Evolutionary conservation across 805 yeast genomes (phyloP).

Genomic region (Nakazawaea sp.): DNA sequence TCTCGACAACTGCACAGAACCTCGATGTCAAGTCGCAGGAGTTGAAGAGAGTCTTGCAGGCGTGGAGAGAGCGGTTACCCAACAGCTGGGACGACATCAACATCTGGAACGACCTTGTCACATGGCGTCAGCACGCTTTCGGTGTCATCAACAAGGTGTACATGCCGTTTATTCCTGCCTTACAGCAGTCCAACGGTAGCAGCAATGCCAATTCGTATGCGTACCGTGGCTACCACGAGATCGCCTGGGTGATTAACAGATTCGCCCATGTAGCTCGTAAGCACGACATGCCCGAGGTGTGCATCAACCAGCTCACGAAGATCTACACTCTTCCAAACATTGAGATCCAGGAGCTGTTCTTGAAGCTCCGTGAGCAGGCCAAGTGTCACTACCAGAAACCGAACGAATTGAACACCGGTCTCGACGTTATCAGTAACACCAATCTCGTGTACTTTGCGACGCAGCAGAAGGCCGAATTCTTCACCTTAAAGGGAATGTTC

Average conservation of each 20-base stretch:
- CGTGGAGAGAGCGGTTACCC: slow-evolving; percentile 97
- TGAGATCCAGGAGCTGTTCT: slow-evolving; percentile 96
- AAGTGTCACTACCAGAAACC: slow-evolving; percentile 94
- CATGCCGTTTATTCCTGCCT: slow-evolving; percentile 82
- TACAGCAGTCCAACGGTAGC: slow-evolving; percentile 53
- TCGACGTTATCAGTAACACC: slow-evolving; percentile 95
- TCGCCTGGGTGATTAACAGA: slow-evolving; percentile 97
- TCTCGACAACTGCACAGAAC: slow-evolving; percentile 87
- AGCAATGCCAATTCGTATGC: slow-evolving; percentile 86
- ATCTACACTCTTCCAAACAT: slow-evolving; percentile 94
- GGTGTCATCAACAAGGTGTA: slow-evolving; percentile 92
- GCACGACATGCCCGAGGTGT: slow-evolving; percentile 95
- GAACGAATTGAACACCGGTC: slow-evolving; percentile 85
- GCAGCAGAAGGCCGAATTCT: slow-evolving; percentile 96
- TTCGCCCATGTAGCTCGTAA: slow-evolving; percentile 98
- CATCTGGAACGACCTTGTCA: slow-evolving; percentile 94
- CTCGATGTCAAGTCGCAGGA: slow-evolving; percentile 92
- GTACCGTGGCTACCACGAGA: slow-evolving; percentile 96
- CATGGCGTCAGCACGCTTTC: slow-evolving; percentile 99
- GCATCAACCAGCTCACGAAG: slow-evolving; percentile 85
- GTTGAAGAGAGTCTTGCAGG: slow-evolving; percentile 86
- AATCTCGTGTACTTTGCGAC: slow-evolving; percentile 94
- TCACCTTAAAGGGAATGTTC: slow-evolving; percentile 97
- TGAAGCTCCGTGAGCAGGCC: slow-evolving; percentile 94
- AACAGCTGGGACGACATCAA: slow-evolving; percentile 97